These are phyloP conservation scores for Pseudopediastrum boryanum DNA, from an alignment of 139 green algal genomes.

Conservation along the genomic window DNA sequence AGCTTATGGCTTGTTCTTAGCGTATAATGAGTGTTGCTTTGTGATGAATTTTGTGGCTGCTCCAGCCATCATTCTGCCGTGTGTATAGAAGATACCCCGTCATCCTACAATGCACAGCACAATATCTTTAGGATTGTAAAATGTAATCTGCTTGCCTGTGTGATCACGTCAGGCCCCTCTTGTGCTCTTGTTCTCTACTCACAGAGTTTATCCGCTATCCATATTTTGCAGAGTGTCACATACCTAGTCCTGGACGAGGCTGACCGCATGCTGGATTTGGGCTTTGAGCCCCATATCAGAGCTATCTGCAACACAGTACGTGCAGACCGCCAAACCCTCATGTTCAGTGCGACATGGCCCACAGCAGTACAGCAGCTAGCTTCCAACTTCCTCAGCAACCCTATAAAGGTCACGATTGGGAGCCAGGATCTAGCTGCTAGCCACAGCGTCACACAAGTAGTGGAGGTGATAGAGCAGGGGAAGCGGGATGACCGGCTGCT, in stretches of 20 bases:
- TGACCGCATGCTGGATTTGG: slow-evolving; percentile 94
- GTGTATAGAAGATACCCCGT: too few relatives aligned
- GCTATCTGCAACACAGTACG: slow-evolving; percentile 50
- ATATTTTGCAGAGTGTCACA: slow-evolving; percentile 59
- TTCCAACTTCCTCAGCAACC: slow-evolving; percentile 79
- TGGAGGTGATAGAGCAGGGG: slow-evolving; percentile 92
- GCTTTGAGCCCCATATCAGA: slow-evolving; percentile 90
- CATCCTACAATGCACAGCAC: too few relatives aligned
- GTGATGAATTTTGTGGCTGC: too few relatives aligned
- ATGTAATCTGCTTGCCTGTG: too few relatives aligned
- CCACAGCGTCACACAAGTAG: slow-evolving; percentile 86
- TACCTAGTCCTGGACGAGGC: slow-evolving; percentile 95
- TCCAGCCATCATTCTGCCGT: too few relatives aligned
- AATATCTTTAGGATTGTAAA: too few relatives aligned
- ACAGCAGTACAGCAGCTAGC: slow-evolving; percentile 87
- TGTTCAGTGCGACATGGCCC: slow-evolving; percentile 98
- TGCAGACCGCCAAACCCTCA: slow-evolving; percentile 92
- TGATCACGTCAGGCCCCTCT: too few relatives aligned
- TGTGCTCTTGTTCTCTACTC: too few relatives aligned
- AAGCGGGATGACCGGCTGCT: slow-evolving; percentile 73
- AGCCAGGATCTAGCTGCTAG: slow-evolving; percentile 85
- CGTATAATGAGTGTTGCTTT: too few relatives aligned
- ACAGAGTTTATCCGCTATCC: too few relatives aligned
- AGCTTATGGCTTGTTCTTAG: too few relatives aligned
- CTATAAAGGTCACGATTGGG: slow-evolving; percentile 70